These are phyloP conservation scores for Chrysanthemum makinoi DNA, from an alignment of 129 eudicot species.

Conservation along the genomic window DNA sequence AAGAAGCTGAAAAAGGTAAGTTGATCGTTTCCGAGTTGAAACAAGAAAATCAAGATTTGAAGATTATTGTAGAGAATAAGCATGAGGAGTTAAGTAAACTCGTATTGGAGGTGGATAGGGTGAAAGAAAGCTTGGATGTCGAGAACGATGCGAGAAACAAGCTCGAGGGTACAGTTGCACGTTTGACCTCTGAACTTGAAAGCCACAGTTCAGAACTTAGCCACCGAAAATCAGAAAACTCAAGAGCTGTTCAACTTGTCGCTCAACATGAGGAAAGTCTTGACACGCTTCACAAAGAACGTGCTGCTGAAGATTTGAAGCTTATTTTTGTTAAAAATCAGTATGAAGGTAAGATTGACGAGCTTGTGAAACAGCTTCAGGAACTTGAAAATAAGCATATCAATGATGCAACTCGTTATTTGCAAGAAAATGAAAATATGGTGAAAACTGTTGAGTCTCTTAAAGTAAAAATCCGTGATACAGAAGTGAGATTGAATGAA, in stretches of 20 bases:
- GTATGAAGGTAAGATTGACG: conserved; percentile 38
- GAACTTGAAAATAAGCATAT: conserved; percentile 44
- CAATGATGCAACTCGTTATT: conserved; percentile 34
- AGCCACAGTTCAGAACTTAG: conserved; percentile 45
- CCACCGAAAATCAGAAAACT: conserved; percentile 48
- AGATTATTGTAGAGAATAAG: conserved; percentile 35
- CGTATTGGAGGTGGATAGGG: conserved; percentile 41
- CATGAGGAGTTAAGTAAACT: conserved; percentile 16
- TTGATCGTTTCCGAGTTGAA: conserved; percentile 45
- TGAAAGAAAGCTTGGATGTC: conserved; percentile 44
- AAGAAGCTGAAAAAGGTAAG: conserved; percentile 51
- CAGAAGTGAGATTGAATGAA: conserved; percentile 24
- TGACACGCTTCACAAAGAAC: conserved; percentile 35
- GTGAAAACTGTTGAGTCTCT: conserved; percentile 26
- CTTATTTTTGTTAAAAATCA: conserved; percentile 38
- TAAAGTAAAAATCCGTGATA: conserved; percentile 18
- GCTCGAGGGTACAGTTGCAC: conserved; percentile 40
- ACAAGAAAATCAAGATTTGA: conserved; percentile 55
- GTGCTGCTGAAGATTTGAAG: conserved; percentile 48
- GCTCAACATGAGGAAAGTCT: conserved; percentile 34
- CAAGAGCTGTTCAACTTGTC: conserved; percentile 27
- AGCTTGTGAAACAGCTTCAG: conserved; percentile 40
- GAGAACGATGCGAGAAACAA: conserved; percentile 48
- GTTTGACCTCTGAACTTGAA: conserved; percentile 45
- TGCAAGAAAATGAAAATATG: conserved; percentile 44